phyloP scores from a whole-genome alignment of 1,139 yeast species.

The Yamadazyma atlantica region DNA sequence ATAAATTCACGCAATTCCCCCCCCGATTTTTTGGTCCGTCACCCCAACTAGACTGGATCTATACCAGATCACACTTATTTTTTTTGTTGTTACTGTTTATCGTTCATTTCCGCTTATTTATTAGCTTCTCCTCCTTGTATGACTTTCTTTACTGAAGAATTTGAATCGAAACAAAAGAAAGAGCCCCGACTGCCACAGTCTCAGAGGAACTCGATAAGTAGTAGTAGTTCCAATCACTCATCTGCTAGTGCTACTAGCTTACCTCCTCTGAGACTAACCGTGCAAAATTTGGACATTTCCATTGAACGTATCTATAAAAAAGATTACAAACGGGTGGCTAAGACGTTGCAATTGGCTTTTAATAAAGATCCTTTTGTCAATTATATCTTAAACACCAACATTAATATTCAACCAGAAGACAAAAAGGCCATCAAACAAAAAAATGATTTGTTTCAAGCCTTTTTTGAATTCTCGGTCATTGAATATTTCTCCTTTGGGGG shows the following conservation, averaged over 20 bases:
- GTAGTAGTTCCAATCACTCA: not conserved
- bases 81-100: not conserved
- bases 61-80: not conserved
- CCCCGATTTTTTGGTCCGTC: too few relatives aligned
- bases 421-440: slow-evolving; percentile 23
- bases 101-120: not conserved
- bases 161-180: slow-evolving; percentile 32
- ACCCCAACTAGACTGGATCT: too few relatives aligned
- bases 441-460: slow-evolving; percentile 35
- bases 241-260: slow-evolving; percentile 4
- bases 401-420: slow-evolving; percentile 18
- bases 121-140: not conserved
- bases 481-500: slow-evolving; percentile 38
- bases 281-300: slow-evolving; percentile 25
- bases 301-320: slow-evolving; percentile 30
- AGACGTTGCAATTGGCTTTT: slow-evolving; percentile 38
- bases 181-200: slow-evolving; percentile 48
- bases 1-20: not conserved
- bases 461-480: slow-evolving; percentile 37
- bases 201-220: slow-evolving; percentile 21
- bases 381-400: slow-evolving; percentile 36
- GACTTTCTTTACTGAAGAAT: slow-evolving; percentile 32
- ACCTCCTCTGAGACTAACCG: slow-evolving; percentile 17
- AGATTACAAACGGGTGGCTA: slow-evolving; percentile 41
- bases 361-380: slow-evolving; percentile 44